These are phyloP conservation scores for Raphanus raphanistrum DNA, from an alignment of 345 rosid genomes.

Conservation along the genomic window DNA sequence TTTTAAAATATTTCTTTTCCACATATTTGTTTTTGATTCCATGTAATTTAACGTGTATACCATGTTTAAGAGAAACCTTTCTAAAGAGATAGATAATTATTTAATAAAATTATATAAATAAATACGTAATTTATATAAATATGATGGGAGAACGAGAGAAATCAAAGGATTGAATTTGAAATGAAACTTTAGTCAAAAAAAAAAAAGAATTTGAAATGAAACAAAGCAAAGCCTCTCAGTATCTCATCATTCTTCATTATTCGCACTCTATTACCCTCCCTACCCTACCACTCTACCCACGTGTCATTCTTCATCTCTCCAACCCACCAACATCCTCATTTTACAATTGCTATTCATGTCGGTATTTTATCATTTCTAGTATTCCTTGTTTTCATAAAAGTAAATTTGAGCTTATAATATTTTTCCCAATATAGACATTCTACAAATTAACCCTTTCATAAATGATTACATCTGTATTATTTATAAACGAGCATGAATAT, in stretches of 20 bases:
- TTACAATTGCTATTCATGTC: conserved; percentile 27
- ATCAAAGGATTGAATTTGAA: conserved; percentile 17
- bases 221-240: conserved; percentile 18
- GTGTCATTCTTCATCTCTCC: conserved; percentile 35
- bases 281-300: conserved; percentile 37
- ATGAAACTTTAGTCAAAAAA: too few relatives aligned
- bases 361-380: conserved; percentile 23
- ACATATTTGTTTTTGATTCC: too few relatives aligned
- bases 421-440: too few relatives aligned
- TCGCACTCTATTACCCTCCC: conserved; percentile 36
- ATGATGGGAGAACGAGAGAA: not conserved
- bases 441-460: not conserved
- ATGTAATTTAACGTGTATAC: too few relatives aligned
- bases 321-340: conserved; percentile 34
- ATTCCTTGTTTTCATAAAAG: not conserved
- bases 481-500: not conserved
- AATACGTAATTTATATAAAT: not conserved
- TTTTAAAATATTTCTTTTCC: too few relatives aligned
- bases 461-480: conserved; percentile 4
- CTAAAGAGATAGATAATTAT: too few relatives aligned
- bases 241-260: conserved; percentile 40
- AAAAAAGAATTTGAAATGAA: conserved; percentile 3
- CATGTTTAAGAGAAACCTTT: too few relatives aligned
- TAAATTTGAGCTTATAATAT: too few relatives aligned
- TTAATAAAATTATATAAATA: too few relatives aligned